These are phyloP conservation scores for Cladophialophora psammophila DNA, from an alignment of 2,329 filamentous ascomycete species.

Conservation along the genomic window DNA sequence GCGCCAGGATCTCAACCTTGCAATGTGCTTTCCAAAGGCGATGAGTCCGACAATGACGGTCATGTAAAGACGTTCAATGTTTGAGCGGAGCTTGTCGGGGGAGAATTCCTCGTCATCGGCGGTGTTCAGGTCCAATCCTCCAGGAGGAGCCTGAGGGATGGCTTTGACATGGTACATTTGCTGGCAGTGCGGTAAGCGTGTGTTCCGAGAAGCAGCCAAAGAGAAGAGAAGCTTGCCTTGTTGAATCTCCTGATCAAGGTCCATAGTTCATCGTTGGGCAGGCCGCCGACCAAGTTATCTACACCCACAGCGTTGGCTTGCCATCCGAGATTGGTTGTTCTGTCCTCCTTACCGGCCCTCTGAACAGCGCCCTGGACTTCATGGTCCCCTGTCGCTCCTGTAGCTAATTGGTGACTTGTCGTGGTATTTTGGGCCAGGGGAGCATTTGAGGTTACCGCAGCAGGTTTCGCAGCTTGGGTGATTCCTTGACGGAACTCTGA, in stretches of 20 bases:
- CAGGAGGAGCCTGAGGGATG: slow-evolving; percentile 65
- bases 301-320: slow-evolving; percentile 59
- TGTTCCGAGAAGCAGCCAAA: slow-evolving; percentile 7
- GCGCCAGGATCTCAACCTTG: slow-evolving; percentile 78
- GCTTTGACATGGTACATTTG: slow-evolving; percentile 77
- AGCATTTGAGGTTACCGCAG: slow-evolving; percentile 30
- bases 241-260: slow-evolving; percentile 75
- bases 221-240: slow-evolving; percentile 59
- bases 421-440: slow-evolving; percentile 45
- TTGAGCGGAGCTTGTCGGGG: slow-evolving; percentile 80
- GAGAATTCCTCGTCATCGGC: slow-evolving; percentile 85
- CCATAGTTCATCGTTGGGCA: slow-evolving; percentile 78
- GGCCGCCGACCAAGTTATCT: slow-evolving; percentile 68
- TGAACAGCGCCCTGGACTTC: slow-evolving; percentile 58
- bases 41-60: slow-evolving; percentile 74
- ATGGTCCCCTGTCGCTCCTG: slow-evolving; percentile 51
- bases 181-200: slow-evolving; percentile 48
- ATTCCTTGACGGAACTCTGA: slow-evolving; percentile 36
- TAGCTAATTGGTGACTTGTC: slow-evolving; percentile 55
- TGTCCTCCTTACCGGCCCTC: slow-evolving; percentile 56
- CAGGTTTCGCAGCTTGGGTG: slow-evolving; percentile 30
- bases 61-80: slow-evolving; percentile 82
- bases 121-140: slow-evolving; percentile 78
- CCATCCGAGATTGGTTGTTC: slow-evolving; percentile 75
- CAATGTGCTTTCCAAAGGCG: slow-evolving; percentile 74